Base-by-base conservation (phyloP, 2,329 filamentous ascomycete species). In the Hortaea werneckii region DNA sequence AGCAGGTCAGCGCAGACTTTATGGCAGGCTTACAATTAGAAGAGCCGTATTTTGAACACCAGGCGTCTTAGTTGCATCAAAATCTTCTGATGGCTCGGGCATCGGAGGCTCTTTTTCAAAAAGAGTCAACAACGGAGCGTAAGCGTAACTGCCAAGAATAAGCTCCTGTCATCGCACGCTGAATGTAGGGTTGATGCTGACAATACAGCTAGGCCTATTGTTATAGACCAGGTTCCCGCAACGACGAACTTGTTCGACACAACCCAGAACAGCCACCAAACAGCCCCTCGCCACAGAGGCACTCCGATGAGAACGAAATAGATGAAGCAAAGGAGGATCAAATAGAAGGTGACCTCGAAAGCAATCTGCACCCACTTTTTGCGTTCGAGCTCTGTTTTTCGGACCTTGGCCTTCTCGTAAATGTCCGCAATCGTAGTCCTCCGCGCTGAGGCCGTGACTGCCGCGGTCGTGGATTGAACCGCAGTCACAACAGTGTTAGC, bases 221-320 rank as follows among this genome's bases (percentile, higher is more conserved):
- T 43, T 5, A 43, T 34, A 5, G 41, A 40, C 45, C 40, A 43
- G n/a, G 45, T 43, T 11, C 45, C 45, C 6, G 34, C 20, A 6
- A 47, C 45, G 8, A 43, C 45, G 29, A 47, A 47, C 29, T 47
- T 47, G 12, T 43, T 41, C 7, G 8, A 6, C 28, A 41, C 40
- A 11, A 41, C 27, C 40, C 10, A 67, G 47, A 68, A 72, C 34
- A 70, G 39, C 64, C 65, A 71, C 51, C 61, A 70, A 1, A 69
- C 65, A 5, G 65, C 61, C 4, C 71, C 71, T 4, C 65, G 65
- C 71, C 71, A 74, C 2, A 74, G 47, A 1, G 71, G 70, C 44
- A 66, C 46, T 4, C 70, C 70, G 7, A 73, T 54, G 1, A 73
- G 57, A n/a, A 72, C 66, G 20, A 73, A 70, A 47, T 73, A 73